Conservation (phyloP, 306 rosid species). For the Begonia fuchsioides region DNA sequence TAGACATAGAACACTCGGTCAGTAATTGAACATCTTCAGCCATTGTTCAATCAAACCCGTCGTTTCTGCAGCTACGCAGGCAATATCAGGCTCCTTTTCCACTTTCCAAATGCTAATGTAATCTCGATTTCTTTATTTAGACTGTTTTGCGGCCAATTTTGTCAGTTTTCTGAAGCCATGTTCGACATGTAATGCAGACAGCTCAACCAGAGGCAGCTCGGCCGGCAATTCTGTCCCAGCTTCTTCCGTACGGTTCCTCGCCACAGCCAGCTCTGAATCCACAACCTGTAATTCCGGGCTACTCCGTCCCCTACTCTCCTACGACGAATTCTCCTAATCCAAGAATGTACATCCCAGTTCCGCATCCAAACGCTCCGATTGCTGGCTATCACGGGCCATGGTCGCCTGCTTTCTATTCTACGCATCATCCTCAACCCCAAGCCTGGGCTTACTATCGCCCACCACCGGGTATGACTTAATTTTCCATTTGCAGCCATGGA, state of each 20-base stretch:
- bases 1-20: no score
- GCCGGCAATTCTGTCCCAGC: not conserved
- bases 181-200: no score
- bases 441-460: not conserved
- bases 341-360: not conserved
- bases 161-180: no score
- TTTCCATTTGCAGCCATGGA: no score
- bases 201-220: not conserved
- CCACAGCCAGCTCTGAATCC: not conserved
- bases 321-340: not conserved
- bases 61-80: conserved; percentile 5
- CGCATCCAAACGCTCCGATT: not conserved
- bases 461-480: conserved; percentile 3
- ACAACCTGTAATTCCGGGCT: not conserved
- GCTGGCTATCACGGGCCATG: not conserved
- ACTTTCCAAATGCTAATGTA: conserved; percentile 1
- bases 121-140: no score
- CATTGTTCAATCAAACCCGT: no score
- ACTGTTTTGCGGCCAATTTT: no score
- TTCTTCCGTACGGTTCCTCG: conserved; percentile 1
- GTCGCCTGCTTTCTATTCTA: conserved; percentile 1
- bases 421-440: not conserved
- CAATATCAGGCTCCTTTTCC: not conserved
- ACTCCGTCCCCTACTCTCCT: not conserved
- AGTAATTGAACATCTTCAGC: no score